Evolutionary conservation across 495 filamentous ascomycete species (phyloP).

Genomic region (Lasiosphaeris hirsuta): DNA sequence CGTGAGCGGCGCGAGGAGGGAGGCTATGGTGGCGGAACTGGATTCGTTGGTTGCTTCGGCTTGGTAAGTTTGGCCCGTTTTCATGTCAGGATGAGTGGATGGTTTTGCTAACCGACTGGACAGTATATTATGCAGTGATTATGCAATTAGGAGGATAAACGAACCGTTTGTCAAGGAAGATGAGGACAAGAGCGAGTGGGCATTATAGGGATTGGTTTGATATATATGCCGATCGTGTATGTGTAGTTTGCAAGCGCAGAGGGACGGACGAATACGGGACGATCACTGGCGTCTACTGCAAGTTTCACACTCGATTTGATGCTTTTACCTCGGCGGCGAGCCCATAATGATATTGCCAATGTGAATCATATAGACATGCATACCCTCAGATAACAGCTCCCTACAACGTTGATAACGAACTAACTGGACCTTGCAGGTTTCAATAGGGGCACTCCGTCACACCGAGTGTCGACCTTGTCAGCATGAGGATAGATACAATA

Average conservation of each 20-base stretch:
- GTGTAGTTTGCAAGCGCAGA: background rate
- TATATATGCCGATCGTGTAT: background rate
- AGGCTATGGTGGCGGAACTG: constrained; percentile 81
- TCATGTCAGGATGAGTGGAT: background rate
- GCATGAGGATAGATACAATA: constrained; percentile 41
- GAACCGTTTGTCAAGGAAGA: constrained; percentile 76
- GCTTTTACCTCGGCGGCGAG: no score
- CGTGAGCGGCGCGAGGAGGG: constrained; percentile 61
- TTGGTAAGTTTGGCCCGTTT: constrained; percentile 38
- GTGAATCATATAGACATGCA: no score
- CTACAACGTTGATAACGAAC: no score
- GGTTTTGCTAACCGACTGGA: constrained; percentile 3
- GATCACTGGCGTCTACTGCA: no score
- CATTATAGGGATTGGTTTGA: constrained; percentile 46
- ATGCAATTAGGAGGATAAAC: constrained; percentile 88
- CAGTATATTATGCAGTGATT: constrained; percentile 87
- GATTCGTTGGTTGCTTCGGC: constrained; percentile 74
- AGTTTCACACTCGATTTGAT: no score
- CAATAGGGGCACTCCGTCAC: constrained; percentile 35
- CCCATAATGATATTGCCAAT: no score
- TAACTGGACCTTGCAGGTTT: background rate
- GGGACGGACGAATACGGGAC: background rate
- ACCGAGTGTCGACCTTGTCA: constrained; percentile 35
- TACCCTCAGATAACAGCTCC: no score
- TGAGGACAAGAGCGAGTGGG: constrained; percentile 80